Percentiles rank a stretch among this genome's conserved stretches.
Evolutionary conservation across 2,329 filamentous ascomycete genomes (phyloP).

Genomic region (Trichoderma brevicompactum): DNA sequence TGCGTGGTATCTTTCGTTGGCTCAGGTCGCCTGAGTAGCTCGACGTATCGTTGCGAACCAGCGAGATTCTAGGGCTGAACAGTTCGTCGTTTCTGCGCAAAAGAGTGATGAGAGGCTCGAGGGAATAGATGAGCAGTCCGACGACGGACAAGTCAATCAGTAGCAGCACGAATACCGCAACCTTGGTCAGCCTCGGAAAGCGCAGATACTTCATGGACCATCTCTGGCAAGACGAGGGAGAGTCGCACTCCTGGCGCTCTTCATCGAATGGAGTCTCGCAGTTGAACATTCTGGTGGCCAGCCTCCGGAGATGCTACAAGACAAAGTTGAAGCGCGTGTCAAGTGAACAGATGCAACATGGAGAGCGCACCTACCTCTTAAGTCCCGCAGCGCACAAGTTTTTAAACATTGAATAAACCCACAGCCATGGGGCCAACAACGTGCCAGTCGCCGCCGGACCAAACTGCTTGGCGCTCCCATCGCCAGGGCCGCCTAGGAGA

Average conservation of each 20-base stretch:
- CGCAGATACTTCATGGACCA: slow-evolving; percentile 4
- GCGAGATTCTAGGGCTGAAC: slow-evolving; percentile 1
- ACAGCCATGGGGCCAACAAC: neutral
- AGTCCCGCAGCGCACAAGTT: neutral
- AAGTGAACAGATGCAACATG: neutral
- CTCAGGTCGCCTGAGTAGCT: slow-evolving; percentile 3
- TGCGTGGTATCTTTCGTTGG: slow-evolving; percentile 14
- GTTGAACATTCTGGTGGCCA: slow-evolving; percentile 3
- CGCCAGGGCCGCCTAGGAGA: neutral
- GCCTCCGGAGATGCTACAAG: neutral
- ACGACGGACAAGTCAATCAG: slow-evolving; percentile 13
- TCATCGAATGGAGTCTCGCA: slow-evolving; percentile 12
- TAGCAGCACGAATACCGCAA: neutral
- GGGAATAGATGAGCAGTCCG: slow-evolving; percentile 11
- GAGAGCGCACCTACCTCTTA: neutral
- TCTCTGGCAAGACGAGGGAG: slow-evolving; percentile 6
- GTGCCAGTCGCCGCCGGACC: neutral
- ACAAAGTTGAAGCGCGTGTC: neutral
- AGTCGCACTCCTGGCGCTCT: slow-evolving; percentile 12
- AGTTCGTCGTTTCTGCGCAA: slow-evolving; percentile 18
- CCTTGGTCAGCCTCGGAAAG: slow-evolving; percentile 11
- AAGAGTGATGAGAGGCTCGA: slow-evolving; percentile 22
- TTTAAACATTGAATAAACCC: neutral
- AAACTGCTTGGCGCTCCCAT: neutral
- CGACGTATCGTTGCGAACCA: slow-evolving; percentile 2